Percentiles rank a stretch among this genome's conserved stretches.
These are phyloP conservation scores for Urostyla sp. DNA, from an alignment of 73 alveolate species.

Conservation along the genomic window DNA sequence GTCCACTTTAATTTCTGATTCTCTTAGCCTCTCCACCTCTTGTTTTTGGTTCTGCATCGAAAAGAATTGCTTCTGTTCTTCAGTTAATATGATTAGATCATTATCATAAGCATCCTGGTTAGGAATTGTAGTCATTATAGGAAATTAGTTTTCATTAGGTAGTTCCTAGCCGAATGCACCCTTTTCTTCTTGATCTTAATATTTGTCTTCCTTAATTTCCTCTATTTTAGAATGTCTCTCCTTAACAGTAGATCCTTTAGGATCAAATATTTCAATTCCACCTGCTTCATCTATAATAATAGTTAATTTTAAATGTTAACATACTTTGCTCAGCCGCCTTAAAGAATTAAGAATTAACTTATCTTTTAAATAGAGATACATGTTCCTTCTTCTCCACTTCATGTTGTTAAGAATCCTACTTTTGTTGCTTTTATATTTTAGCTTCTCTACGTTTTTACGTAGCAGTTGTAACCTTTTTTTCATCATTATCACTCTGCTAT, in stretches of 20 bases:
- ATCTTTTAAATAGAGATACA: conserved; percentile 41
- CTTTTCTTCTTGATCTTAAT: neutral
- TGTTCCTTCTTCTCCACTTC: conserved; percentile 16
- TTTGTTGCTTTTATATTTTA: neutral
- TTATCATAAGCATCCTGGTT: neutral
- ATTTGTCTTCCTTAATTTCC: neutral
- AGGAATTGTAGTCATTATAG: conserved; percentile 26
- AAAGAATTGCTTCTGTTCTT: no score
- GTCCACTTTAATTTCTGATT: no score
- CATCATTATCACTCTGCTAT: neutral
- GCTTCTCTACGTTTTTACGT: conserved; percentile 48
- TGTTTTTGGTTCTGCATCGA: no score
- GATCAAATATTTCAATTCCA: conserved; percentile 50
- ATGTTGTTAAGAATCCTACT: neutral
- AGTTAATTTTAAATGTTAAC: conserved; percentile 11
- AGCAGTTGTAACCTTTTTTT: conserved; percentile 8
- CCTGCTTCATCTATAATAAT: neutral
- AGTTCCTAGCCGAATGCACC: neutral
- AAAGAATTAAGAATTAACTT: neutral
- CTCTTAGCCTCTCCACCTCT: no score
- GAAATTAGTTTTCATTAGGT: neutral
- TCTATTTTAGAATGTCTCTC: neutral
- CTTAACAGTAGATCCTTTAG: conserved; percentile 12
- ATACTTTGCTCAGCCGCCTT: neutral
- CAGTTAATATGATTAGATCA: no score